Evolutionary conservation across 768 basidiomycete species (phyloP).

Genomic region (Rhizopogon sp.): DNA sequence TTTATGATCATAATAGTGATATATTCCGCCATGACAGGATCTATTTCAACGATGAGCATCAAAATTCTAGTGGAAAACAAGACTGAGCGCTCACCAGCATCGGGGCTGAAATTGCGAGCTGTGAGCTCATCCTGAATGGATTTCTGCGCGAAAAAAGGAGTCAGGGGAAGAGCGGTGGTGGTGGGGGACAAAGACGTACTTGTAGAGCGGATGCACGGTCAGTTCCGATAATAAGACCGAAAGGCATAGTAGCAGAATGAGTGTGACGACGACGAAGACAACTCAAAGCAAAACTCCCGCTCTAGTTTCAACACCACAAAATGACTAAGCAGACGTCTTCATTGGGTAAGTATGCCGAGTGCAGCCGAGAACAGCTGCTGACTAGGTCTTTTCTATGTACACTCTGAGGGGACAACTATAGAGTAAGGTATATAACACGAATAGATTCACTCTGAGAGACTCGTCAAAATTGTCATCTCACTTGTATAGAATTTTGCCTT

Average conservation of each 20-base stretch:
- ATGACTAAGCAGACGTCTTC: neutral
- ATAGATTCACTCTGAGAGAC: no score
- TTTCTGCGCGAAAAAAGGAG: constrained; percentile 39
- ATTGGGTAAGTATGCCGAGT: neutral
- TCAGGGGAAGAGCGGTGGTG: neutral
- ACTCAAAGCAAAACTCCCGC: constrained; percentile 8
- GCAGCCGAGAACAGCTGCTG: no score
- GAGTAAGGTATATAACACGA: no score
- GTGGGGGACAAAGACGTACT: constrained; percentile 32
- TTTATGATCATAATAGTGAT: constrained; percentile 95
- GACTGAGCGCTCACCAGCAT: constrained; percentile 54
- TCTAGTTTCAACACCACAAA: constrained; percentile 2
- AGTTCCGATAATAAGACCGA: constrained; percentile 74
- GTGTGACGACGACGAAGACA: constrained; percentile 17
- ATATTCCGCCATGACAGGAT: constrained; percentile 91
- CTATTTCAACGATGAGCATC: constrained; percentile 31
- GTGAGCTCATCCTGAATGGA: constrained; percentile 80
- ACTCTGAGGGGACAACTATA: no score
- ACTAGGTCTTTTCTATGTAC: no score
- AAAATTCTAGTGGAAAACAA: constrained; percentile 1
- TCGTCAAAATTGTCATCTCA: no score
- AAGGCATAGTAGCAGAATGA: constrained; percentile 45
- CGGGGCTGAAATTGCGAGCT: constrained; percentile 66
- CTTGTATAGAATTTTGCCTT: no score
- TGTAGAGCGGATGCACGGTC: constrained; percentile 71